These are phyloP conservation scores for Calocera viscosa DNA, from an alignment of 768 basidiomycete genomes.

Conservation along the genomic window DNA sequence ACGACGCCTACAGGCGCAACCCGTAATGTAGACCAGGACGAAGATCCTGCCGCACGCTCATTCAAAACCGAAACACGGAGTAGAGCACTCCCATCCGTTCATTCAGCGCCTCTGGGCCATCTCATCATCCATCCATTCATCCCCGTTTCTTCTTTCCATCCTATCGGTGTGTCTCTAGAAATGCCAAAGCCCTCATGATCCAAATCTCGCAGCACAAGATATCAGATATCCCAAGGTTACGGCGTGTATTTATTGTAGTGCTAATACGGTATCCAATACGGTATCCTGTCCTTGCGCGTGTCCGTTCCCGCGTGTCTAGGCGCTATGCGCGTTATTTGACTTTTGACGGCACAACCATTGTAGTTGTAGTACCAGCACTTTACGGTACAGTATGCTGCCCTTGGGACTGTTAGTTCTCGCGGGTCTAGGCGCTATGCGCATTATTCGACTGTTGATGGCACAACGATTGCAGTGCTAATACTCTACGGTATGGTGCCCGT, in stretches of 20 bases:
- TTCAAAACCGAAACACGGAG: not conserved
- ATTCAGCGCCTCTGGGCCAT: not conserved
- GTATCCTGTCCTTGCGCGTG: not conserved
- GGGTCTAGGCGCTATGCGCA: too few relatives aligned
- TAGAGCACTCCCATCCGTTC: conserved; percentile 8
- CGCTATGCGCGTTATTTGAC: too few relatives aligned
- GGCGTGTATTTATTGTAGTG: not conserved
- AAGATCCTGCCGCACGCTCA: not conserved
- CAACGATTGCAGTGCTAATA: not conserved
- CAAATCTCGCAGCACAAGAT: not conserved
- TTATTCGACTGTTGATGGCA: not conserved
- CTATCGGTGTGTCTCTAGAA: not conserved
- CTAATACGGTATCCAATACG: not conserved
- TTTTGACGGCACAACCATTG: not conserved
- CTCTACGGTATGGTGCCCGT: not conserved
- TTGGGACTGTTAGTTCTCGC: not conserved
- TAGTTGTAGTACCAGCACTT: not conserved
- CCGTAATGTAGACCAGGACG: conserved; percentile 3
- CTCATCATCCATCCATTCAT: not conserved
- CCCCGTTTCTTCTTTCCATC: not conserved
- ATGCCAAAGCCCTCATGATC: not conserved
- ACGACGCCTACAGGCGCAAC: not conserved
- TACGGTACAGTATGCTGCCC: not conserved
- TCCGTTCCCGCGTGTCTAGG: not conserved
- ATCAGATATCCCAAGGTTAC: not conserved